Base-by-base conservation (phyloP, 2,329 filamentous ascomycete species). In the Penicillium paneum region DNA sequence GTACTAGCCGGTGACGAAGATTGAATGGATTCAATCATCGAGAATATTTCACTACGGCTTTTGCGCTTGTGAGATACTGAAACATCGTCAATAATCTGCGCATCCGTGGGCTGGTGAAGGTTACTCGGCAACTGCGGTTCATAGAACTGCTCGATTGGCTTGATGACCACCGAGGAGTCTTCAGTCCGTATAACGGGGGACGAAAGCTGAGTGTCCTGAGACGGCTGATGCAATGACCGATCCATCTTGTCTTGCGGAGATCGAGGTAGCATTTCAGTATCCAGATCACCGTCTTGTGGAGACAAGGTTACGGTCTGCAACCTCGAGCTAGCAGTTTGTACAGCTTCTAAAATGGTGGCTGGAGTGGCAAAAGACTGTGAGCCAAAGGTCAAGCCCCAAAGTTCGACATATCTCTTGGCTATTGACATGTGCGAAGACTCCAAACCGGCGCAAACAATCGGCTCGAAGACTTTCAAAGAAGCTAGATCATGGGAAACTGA, bases 321-420 rank as follows among this genome's bases (percentile, higher is more conserved):
- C 11, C 82, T 78, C 2, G 80, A 73, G n/a, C 80, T 79, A 12
- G 91, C 72, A 15, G 81, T 81, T 26, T 81, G 76, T 32, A 96
- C 75, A 1, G 85, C 81, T 2, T 78, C 71, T 62, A 85, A 84
- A 5, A 96, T 76, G 29, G 76, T 76, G 11, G 81, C 71, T 0
- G 91, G 88, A 70, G 90, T 93, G 24, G 82, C 74, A 1, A 91
- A 66, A 5, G 75, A 74, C 36, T 82, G 79, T 15, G 81, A 74
- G 19, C 85, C 85, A 65, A 90, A 91, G 0, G 86, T 81, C 0
- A 73, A 68, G 61, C 91, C 92, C 91, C 91, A 97, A 57, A 82
- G 78, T 15, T 72, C 66, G 26, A 86, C 77, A 2, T 83, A 80
- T 3, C 67, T 67, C 42, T 81, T 82, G 11, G 79, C 77, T 10